Evolutionary conservation across 768 basidiomycete species (phyloP).

Genomic region (Trametes meyenii): DNA sequence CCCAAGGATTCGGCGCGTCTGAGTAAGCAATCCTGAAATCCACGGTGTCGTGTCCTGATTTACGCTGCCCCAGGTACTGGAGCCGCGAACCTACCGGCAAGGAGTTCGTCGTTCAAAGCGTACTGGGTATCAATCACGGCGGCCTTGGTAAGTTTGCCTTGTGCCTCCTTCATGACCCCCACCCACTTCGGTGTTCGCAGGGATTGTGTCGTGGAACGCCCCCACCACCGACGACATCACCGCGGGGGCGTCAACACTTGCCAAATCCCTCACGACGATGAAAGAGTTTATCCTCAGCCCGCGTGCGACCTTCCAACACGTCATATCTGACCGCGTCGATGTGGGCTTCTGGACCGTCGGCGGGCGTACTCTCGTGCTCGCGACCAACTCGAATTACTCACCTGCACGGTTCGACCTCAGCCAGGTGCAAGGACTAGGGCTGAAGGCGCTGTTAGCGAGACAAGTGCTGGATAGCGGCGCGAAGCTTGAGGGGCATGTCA

Average conservation of each 20-base stretch:
- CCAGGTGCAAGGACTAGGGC: conserved; percentile 13
- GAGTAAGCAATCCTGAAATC: conserved; percentile 30
- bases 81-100: conserved; percentile 63
- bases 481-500: conserved; percentile 19
- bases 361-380: conserved; percentile 37
- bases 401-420: conserved; percentile 25
- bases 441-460: conserved; percentile 3
- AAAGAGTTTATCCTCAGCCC: conserved; percentile 37
- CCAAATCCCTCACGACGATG: conserved; percentile 34
- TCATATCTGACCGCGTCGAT: conserved; percentile 31
- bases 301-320: conserved; percentile 28
- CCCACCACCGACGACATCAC: conserved; percentile 45
- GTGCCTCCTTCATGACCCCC: not conserved
- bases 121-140: conserved; percentile 73
- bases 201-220: conserved; percentile 45
- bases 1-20: conserved; percentile 71
- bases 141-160: conserved; percentile 44
- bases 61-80: conserved; percentile 52
- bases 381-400: conserved; percentile 37
- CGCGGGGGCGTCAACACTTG: conserved; percentile 38
- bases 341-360: conserved; percentile 39
- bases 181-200: conserved; percentile 7
- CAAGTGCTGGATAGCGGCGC: conserved; percentile 36
- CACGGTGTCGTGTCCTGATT: not conserved
- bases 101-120: conserved; percentile 67